Base-by-base conservation (phyloP, 768 basidiomycete species). In the Suillus plorans region DNA sequence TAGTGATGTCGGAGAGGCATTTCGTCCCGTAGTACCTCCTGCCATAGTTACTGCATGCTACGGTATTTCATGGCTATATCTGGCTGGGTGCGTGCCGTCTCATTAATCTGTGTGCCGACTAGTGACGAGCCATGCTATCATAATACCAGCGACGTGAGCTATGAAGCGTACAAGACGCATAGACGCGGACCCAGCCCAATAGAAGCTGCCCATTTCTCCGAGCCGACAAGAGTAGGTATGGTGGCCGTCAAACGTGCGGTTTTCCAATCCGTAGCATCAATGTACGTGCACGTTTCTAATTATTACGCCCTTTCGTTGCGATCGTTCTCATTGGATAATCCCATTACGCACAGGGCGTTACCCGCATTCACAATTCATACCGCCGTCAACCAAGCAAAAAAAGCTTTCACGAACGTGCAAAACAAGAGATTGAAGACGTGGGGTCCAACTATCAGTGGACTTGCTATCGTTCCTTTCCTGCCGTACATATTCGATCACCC, bases 301-400 rank as follows among this genome's bases (percentile, higher is more conserved):
- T 57, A 44, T 47, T 22, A 58, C n/a, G 2, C 44, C 37, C 34
- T 45, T 55, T 58, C 62, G 44, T 59, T 39, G 5, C 42, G 18
- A 44, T 55, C 45, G 13, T 42, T 56, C 59, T 61, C 20, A 49
- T 63, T 56, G 9, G 45, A 45, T 36, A 10, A n/a, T 65, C 42
- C 44, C 36, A 49, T 62, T 12, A 45, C 42, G 55, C 37, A 28
- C 68, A 92, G 91, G 91, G 91, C 87, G 5, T 83, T 93, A 22
- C 91, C 92, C 2, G 92, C 92, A 0, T 83, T 95, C 64, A 95
- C 92, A 1, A 94, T 95, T 62, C 92, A 95, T 73, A 90, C 90
- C 2, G 85, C 89, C 6, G 92, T 94, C 55, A 85, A 83, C 36
- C 88, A 92, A 71, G 84, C 90, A 2, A 87, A 87, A 71, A 87